A percentile compares a stretch with the other conserved stretches of the same genome.
These are phyloP conservation scores for Phytopythium litorale DNA, from an alignment of 352 stramenopile species.

Conservation along the genomic window DNA sequence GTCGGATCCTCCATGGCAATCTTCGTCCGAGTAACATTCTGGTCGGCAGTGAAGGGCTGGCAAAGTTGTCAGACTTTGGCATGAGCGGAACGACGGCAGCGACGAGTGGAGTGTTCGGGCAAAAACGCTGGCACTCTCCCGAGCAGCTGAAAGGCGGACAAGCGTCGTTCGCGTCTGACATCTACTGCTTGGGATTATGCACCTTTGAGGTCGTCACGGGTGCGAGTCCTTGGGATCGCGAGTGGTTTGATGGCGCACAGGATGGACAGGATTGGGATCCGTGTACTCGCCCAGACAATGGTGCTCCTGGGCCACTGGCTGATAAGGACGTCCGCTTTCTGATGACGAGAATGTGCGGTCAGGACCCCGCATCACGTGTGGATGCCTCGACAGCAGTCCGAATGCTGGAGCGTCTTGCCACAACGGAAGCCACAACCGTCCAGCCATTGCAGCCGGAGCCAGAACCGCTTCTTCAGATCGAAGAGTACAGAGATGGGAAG, in stretches of 20 bases:
- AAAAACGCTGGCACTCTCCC: not conserved
- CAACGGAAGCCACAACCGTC: not conserved
- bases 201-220: constrained; percentile 27
- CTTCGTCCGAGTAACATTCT: constrained; percentile 11
- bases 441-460: not conserved
- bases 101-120: not conserved
- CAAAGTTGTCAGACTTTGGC: constrained; percentile 6
- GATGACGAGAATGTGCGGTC: constrained; percentile 29
- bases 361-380: constrained; percentile 15
- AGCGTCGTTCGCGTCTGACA: constrained; percentile 24
- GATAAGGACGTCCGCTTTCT: constrained; percentile 8
- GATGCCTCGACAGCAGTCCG: constrained; percentile 11
- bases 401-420: not conserved
- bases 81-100: not conserved
- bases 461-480: not conserved
- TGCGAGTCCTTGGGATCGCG: constrained; percentile 16
- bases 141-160: not conserved
- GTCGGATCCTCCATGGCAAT: constrained; percentile 8
- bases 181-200: constrained; percentile 38
- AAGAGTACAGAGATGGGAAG: not conserved
- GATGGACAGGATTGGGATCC: not conserved
- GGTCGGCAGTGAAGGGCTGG: not conserved
- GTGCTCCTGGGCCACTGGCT: not conserved
- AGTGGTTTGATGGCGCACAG: too few relatives aligned
- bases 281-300: not conserved